Percentiles rank a stretch among this genome's conserved stretches.
These are phyloP conservation scores for Fusarium mundagurra DNA, from an alignment of 2,329 filamentous ascomycete genomes.

Conservation along the genomic window DNA sequence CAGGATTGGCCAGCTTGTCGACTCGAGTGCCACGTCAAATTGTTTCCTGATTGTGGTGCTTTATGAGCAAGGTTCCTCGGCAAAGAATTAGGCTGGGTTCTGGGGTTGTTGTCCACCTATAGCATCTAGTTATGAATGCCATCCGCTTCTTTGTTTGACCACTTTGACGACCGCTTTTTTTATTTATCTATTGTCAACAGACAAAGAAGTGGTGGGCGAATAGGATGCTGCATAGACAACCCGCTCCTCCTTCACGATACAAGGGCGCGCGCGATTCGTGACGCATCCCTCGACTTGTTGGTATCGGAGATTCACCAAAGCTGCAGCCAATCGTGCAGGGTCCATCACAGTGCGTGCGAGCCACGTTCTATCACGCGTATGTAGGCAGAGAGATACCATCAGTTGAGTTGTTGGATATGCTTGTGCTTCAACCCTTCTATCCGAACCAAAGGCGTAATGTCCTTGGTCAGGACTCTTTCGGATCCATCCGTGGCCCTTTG, in stretches of 20 bases:
- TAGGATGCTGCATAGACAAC: conserved; percentile 3
- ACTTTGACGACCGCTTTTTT: conserved; percentile 4
- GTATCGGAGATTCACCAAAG: conserved; percentile 32
- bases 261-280: conserved; percentile 36
- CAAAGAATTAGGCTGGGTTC: conserved; percentile 16
- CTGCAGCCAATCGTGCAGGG: conserved; percentile 33
- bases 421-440: conserved; percentile 36
- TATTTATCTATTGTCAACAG: conserved; percentile 19
- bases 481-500: not conserved
- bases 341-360: conserved; percentile 33
- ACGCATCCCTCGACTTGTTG: conserved; percentile 38
- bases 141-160: not conserved
- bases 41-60: conserved; percentile 18
- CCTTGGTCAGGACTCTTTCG: not conserved
- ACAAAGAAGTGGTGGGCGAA: conserved; percentile 17
- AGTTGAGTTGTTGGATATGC: conserved; percentile 31
- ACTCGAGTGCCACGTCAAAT: not conserved
- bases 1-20: not conserved
- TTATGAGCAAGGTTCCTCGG: conserved; percentile 9
- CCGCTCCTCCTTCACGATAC: conserved; percentile 22
- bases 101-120: not conserved
- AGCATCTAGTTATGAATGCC: not conserved
- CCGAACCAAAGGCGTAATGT: conserved; percentile 20
- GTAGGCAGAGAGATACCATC: conserved; percentile 1
- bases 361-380: conserved; percentile 13